Evolutionary conservation across 2,329 filamentous ascomycete genomes (phyloP), one percentile per base, ranked within the genome.

Genomic region (Trichoderma breve): DNA sequence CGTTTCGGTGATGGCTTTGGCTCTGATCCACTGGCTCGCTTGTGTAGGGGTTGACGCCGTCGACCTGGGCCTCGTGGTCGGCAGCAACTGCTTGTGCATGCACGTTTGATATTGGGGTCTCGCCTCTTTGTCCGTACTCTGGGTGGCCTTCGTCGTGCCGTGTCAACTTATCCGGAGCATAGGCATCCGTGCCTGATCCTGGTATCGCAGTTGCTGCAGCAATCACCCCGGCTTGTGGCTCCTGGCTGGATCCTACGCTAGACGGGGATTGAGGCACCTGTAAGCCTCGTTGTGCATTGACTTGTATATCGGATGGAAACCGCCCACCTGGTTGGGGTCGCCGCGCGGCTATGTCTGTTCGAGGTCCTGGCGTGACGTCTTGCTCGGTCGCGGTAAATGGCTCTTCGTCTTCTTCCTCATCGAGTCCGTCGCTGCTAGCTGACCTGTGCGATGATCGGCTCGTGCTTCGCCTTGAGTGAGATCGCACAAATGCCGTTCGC

Each of bases 261-360:
- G 92, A 93, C 73, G 92, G 92, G 79, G 93, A 94, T 80, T 91
- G 86, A 80, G 92, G 89, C 80, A 89, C 90, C 83, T 94, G 91
- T 90, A 94, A 90, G 86, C 92, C 91, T 85, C 93, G 91, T 80
- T 89, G 84, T 74, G 87, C 85, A 82, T 94, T 92, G 81, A 97
- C 88, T 85, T 94, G 90, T 78, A 98, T 86, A 86, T 98, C 95
- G 84, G 93, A 97, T 84, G 95, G 95, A 85, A 99, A 99, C 82
- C 95, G 91, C 86, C 95, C 95, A 91, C 95, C 95, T 90, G 94
- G 91, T 88, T 93, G 90, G 80, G 93, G 93, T 82, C 94, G 91
- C 82, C 88, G 88, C 77, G 88, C 85, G 76, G 83, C 80, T 69
- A 81, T 80, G 72, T 88, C 86, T 77, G 86, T 83, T 75, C 83